Evolutionary conservation across 805 yeast species (phyloP), one percentile per base, ranked within the genome.

Genomic region (Wickerhamiella kurtzmanii): DNA sequence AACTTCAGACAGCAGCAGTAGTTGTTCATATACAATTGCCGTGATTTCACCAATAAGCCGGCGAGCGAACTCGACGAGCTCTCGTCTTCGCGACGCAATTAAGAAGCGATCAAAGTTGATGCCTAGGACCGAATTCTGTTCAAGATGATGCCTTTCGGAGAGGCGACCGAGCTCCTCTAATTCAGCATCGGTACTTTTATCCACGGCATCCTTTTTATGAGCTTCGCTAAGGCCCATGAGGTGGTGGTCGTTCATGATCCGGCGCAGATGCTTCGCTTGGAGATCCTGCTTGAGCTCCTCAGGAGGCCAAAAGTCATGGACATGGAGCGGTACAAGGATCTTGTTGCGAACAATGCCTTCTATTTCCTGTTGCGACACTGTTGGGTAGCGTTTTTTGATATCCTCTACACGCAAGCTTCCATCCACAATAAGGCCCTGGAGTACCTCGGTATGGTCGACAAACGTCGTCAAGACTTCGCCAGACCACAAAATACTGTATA

Each of bases 31-130:
- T 9, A 92, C 71, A 40, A 69, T 63, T 0, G 92, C 71, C 0
- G 94, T 70, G 2, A 82, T 62, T 4, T 71, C 64, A 2, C 97
- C 97, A 28, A 87, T 63, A 46, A 85, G 71, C 41, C 81, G 79
- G 25, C 71, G 68, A 13, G 80, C 82, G 44, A 82, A 70, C 32
- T 75, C 74, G 1, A 69, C 75, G 15, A 92, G 68, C 53, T 82
- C 82, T 41, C 67, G 61, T 9, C 82, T 72, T 53, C 96, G 73
- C 56, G 79, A 70, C 32, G 73, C 64, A 57, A 85, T 80, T 44
- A 82, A 70, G 55, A 74, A 87, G 54, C 92, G 69, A 28, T 75
- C 73, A 44, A 82, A 67, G 56, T 78, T 80, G 57, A 86, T 68
- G 0, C 79, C 68, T 21, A 86, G 72, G 3, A 79, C 57, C 3